Conservation (phyloP, 345 rosid genomes). For the Microcos paniculata region DNA sequence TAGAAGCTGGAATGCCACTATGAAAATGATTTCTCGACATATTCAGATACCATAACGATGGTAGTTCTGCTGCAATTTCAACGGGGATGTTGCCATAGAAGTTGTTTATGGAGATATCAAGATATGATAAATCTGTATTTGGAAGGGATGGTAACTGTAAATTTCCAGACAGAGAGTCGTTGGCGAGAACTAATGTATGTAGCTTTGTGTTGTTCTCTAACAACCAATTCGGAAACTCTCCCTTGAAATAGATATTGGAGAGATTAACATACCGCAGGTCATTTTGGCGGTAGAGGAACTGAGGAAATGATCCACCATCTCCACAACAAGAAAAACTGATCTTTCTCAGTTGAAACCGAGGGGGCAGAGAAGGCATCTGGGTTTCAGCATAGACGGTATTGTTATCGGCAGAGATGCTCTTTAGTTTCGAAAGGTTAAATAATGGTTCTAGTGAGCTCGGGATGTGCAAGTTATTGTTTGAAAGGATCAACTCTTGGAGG, state of each 20-base stretch:
- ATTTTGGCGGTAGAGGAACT: not conserved
- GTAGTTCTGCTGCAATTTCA: constrained; percentile 7
- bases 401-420: no score
- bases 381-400: no score
- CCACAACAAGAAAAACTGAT: no score
- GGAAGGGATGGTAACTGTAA: not conserved
- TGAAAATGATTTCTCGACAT: constrained; percentile 12
- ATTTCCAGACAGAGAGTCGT: not conserved
- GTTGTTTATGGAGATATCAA: constrained; percentile 14
- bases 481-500: not conserved
- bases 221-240: no score
- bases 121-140: rapidly evolving
- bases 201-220: no score
- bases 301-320: no score
- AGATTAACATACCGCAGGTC: not conserved
- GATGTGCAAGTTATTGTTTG: not conserved
- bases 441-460: not conserved
- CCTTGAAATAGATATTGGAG: no score
- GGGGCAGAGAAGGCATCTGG: not conserved
- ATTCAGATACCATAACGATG: not conserved
- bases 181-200: no score
- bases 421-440: not conserved
- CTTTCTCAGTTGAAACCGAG: not conserved
- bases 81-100: constrained; percentile 10
- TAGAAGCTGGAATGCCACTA: constrained; percentile 22